Evolutionary conservation across 2,329 filamentous ascomycete species (phyloP), one percentile per base, ranked within the genome.

Genomic region (Diplodia intermedia): DNA sequence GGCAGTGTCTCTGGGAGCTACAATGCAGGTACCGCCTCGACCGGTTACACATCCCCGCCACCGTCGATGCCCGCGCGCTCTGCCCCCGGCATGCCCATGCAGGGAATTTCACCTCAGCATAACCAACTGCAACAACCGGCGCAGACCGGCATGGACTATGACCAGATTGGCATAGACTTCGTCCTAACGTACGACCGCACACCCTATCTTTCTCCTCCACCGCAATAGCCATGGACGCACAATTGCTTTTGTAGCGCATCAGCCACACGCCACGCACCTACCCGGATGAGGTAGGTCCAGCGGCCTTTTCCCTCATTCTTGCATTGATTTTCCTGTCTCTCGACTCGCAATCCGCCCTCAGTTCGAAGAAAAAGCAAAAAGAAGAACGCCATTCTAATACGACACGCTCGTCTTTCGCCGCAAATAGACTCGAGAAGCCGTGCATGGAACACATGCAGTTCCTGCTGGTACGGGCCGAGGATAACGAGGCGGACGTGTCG

Each of bases 391-490:
- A 63, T 63, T 63, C 60, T 63, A 63, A 63, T 63, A 52, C 43
- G 40, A 60, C 38, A 56, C 63, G 60, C 67, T 40, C 50, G 33
- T 55, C 49, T 36, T 23, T 65, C 62, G 50, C 52, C 49, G 50
- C 60, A 63, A 63, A 63, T 78, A 85, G 90, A 91, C 91, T 97
- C 79, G 94, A 97, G 83, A 91, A 90, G 77, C 92, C 94, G 65
- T 98, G 95, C 84, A 96, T 97, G 87, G 89, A 93, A 73, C 93
- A 97, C 80, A 86, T 94, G 81, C 91, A 93, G 73, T 92, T 90
- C 80, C 85, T 97, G 70, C 83, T 94, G 72, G 89, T 85, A 68
- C 81, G 84, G 69, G 85, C 83, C 70, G 79, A 83, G 77, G 84
- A 82, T 68, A 75, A 79, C 68, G 80, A 81, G 65, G 90, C 86